These are phyloP conservation scores for Syzygium oleosum DNA, from an alignment of 345 rosid species.

Conservation along the genomic window DNA sequence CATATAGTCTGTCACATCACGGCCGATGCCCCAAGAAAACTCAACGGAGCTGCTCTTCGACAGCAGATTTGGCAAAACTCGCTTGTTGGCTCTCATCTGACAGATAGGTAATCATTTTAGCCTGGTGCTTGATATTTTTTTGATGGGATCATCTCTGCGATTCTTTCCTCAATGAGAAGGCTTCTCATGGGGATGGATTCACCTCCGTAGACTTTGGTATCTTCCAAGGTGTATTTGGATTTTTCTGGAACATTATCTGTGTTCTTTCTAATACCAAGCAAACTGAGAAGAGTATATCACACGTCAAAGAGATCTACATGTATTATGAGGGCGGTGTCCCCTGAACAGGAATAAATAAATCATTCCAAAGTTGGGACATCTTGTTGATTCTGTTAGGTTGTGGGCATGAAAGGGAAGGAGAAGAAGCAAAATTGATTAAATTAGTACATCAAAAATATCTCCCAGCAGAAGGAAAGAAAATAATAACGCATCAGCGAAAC, in stretches of 20 bases:
- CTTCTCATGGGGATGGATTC: not conserved
- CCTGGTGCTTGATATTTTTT: not conserved
- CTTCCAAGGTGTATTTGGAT: too few relatives aligned
- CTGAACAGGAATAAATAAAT: not conserved
- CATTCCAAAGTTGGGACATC: not conserved
- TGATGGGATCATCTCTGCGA: not conserved
- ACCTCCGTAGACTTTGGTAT: not conserved
- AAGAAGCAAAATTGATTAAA: not conserved
- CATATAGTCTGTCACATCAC: slow-evolving; percentile 53
- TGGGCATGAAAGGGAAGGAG: not conserved
- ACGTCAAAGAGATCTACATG: too few relatives aligned
- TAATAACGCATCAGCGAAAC: not conserved
- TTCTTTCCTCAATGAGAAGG: not conserved
- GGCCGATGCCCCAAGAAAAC: slow-evolving; percentile 42
- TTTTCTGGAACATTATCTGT: not conserved
- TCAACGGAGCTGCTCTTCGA: slow-evolving; percentile 47
- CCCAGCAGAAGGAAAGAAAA: not conserved
- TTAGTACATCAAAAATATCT: not conserved
- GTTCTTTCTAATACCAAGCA: not conserved
- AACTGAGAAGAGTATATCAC: too few relatives aligned
- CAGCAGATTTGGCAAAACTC: slow-evolving; percentile 6
- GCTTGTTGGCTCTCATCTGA: not conserved
- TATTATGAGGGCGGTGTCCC: not conserved
- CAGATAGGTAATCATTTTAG: not conserved
- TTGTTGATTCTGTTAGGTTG: not conserved